These are phyloP conservation scores for Acer saccharum DNA, from an alignment of 345 rosid genomes.

Conservation along the genomic window DNA sequence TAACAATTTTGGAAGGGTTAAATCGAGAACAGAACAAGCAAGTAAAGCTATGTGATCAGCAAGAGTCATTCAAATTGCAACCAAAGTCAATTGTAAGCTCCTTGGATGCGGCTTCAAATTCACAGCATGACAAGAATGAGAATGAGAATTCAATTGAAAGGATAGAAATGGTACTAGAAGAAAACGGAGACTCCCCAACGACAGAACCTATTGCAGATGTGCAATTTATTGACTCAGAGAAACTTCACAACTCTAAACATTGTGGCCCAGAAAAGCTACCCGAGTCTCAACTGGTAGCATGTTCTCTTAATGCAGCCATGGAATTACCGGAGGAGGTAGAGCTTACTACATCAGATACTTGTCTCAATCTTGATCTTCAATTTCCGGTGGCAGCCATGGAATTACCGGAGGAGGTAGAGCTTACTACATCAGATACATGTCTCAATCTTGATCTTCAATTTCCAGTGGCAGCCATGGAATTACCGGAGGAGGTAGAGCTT, in stretches of 20 bases:
- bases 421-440: not conserved
- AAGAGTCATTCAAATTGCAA: not conserved
- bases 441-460: not conserved
- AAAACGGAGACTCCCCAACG: not conserved
- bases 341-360: not conserved
- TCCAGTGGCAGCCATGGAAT: not conserved
- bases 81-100: not conserved
- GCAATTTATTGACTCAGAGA: not conserved
- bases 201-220: not conserved
- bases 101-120: not conserved
- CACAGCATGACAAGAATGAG: not conserved
- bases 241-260: not conserved
- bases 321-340: conserved; percentile 4
- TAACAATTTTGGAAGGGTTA: conserved; percentile 10
- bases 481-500: too few species aligned
- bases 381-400: not conserved
- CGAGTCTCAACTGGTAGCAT: not conserved
- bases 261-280: not conserved
- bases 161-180: not conserved
- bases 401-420: too few species aligned
- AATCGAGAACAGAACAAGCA: conserved; percentile 5
- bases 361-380: not conserved
- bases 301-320: not conserved
- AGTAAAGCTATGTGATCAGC: conserved; percentile 17
- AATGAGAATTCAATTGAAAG: not conserved